Conservation (phyloP, 1,139 yeast species). For the Wickerhamomyces sp. region DNA sequence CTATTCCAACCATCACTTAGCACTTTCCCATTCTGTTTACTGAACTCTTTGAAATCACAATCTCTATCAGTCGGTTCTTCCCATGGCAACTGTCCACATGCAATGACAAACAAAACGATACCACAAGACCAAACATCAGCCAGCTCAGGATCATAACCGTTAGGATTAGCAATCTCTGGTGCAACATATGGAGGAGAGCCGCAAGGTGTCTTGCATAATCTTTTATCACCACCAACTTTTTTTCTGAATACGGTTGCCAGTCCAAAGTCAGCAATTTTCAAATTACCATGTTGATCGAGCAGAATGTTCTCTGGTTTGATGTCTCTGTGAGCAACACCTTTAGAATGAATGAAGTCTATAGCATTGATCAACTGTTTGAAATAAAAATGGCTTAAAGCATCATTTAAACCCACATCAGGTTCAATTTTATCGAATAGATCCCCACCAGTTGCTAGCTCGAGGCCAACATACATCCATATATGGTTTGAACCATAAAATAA, state of each 20-base stretch:
- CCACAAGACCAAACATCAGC: slow-evolving; percentile 68
- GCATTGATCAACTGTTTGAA: slow-evolving; percentile 60
- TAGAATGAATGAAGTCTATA: slow-evolving; percentile 53
- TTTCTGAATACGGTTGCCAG: slow-evolving; percentile 53
- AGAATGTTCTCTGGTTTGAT: slow-evolving; percentile 89
- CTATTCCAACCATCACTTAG: slow-evolving; percentile 48
- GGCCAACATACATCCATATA: slow-evolving; percentile 55
- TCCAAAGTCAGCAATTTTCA: slow-evolving; percentile 68
- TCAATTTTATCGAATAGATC: slow-evolving; percentile 71
- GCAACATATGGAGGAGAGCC: slow-evolving; percentile 75
- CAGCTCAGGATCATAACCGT: slow-evolving; percentile 46
- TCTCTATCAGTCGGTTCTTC: slow-evolving; percentile 51
- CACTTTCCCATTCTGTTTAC: slow-evolving; percentile 39
- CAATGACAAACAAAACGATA: slow-evolving; percentile 50
- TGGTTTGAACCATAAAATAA: slow-evolving; percentile 47
- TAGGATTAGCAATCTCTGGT: slow-evolving; percentile 51
- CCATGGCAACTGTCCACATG: slow-evolving; percentile 67
- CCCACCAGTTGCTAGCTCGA: slow-evolving; percentile 68
- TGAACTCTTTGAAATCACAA: slow-evolving; percentile 40
- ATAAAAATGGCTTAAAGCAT: slow-evolving; percentile 62
- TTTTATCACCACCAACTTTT: slow-evolving; percentile 42
- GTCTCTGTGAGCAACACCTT: slow-evolving; percentile 82
- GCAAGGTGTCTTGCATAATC: slow-evolving; percentile 53
- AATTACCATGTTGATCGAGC: slow-evolving; percentile 60
- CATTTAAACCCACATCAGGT: slow-evolving; percentile 66